Evolutionary conservation across 108 stramenopile species (phyloP).

Genomic region (Cyclotella cryptica): DNA sequence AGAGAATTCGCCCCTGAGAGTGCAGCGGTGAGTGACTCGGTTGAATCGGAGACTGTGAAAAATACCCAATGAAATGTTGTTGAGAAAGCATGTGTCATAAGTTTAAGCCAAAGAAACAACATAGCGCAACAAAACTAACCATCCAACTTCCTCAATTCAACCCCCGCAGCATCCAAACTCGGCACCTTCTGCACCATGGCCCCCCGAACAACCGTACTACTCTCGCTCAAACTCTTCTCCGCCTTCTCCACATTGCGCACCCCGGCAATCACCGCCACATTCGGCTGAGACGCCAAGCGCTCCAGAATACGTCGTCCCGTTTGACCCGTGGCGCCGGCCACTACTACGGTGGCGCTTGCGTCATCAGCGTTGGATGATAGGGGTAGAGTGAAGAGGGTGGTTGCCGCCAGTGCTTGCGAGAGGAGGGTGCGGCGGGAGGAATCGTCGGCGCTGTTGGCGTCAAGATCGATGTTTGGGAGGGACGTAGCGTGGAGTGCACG

Average conservation of each 20-base stretch:
- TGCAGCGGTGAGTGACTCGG: conserved; percentile 53
- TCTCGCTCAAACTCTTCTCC: conserved; percentile 56
- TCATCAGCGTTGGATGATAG: not conserved
- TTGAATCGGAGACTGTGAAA: conserved; percentile 56
- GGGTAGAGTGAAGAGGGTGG: conserved; percentile 24
- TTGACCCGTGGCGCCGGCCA: conserved; percentile 87
- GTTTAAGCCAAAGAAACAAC: not conserved
- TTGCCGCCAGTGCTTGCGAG: conserved; percentile 20
- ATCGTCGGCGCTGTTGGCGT: not conserved
- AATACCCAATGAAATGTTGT: not conserved
- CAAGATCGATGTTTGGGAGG: not conserved
- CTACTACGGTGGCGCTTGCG: conserved; percentile 54
- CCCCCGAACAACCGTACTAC: conserved; percentile 70
- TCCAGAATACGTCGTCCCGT: conserved; percentile 82
- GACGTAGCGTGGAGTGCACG: not conserved
- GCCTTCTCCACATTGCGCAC: conserved; percentile 85
- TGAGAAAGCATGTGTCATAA: no score
- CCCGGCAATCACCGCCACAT: conserved; percentile 62
- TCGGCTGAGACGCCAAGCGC: conserved; percentile 55
- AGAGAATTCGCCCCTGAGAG: conserved; percentile 68
- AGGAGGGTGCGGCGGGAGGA: conserved; percentile 41
- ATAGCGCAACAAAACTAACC: conserved; percentile 13
- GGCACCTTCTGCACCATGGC: conserved; percentile 81
- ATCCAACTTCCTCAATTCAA: conserved; percentile 64
- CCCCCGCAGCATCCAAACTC: conserved; percentile 56